phyloP scores from a whole-genome alignment of 2,329 filamentous ascomycete genomes.

The Arthrobotrys musiformis region DNA sequence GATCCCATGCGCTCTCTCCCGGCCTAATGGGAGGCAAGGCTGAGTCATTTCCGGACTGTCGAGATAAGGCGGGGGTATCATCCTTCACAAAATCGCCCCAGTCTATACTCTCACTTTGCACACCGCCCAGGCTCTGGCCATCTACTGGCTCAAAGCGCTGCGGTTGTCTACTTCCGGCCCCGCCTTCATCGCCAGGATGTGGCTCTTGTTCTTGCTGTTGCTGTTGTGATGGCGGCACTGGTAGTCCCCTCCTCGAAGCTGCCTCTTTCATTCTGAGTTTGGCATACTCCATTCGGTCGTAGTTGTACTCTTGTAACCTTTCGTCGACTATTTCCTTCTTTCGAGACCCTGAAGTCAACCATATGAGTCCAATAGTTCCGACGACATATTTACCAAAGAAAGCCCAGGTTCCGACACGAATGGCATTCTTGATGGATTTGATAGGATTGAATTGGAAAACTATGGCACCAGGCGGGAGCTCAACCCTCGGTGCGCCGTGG shows the following conservation, averaged over 20 bases:
- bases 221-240: background rate
- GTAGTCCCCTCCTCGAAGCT: background rate
- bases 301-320: conserved; percentile 41
- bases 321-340: conserved; percentile 27
- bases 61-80: background rate
- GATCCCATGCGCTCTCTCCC: conserved; percentile 30
- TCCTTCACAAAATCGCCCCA: conserved; percentile 37
- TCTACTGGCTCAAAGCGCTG: conserved; percentile 12
- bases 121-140: conserved; percentile 35
- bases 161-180: background rate
- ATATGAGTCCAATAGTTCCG: background rate
- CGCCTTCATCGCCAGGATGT: background rate
- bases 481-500: background rate
- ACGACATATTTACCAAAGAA: conserved; percentile 30
- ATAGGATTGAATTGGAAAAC: background rate
- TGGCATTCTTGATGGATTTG: background rate
- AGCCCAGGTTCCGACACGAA: conserved; percentile 22
- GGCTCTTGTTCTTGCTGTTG: background rate
- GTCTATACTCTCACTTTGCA: conserved; percentile 32
- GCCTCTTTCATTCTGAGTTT: background rate
- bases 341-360: conserved; percentile 7
- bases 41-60: background rate
- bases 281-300: conserved; percentile 35
- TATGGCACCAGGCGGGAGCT: background rate
- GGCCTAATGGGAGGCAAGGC: background rate